A percentile compares a stretch with the other conserved stretches of the same genome.
phyloP scores from a whole-genome alignment of 768 basidiomycete species.

The Termitomyces sp. region DNA sequence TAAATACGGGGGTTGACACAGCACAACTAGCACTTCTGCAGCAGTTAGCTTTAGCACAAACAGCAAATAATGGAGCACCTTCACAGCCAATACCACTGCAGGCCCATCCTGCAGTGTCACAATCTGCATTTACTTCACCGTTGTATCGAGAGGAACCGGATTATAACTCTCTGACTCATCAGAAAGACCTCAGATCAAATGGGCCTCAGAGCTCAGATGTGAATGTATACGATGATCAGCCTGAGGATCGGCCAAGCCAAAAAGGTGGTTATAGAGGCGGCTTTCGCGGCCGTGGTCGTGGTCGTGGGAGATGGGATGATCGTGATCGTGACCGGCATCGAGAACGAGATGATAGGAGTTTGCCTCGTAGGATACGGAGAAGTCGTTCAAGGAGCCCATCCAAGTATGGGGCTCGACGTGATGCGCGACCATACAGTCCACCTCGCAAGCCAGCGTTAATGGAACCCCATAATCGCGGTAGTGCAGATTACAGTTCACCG shows the following conservation, averaged over 20 bases:
- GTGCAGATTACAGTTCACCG: slow-evolving; percentile 13
- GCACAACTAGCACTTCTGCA: slow-evolving; percentile 69
- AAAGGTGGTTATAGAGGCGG: slow-evolving; percentile 53
- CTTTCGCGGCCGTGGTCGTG: slow-evolving; percentile 48
- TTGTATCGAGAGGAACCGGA: slow-evolving; percentile 37
- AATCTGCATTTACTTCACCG: slow-evolving; percentile 24
- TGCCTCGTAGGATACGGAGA: slow-evolving; percentile 38
- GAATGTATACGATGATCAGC: slow-evolving; percentile 41
- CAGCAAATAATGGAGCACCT: slow-evolving; percentile 34
- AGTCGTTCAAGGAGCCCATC: slow-evolving; percentile 76
- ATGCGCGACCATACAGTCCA: slow-evolving; percentile 55
- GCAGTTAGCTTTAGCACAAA: slow-evolving; percentile 69
- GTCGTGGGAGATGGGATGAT: slow-evolving; percentile 52
- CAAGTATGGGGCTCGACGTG: slow-evolving; percentile 46
- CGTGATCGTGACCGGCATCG: slow-evolving; percentile 50
- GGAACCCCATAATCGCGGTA: slow-evolving; percentile 18
- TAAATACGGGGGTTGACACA: slow-evolving; percentile 49
- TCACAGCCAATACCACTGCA: slow-evolving; percentile 24
- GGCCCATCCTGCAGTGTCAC: slow-evolving; percentile 26
- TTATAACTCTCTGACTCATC: slow-evolving; percentile 20
- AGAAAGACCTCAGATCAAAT: slow-evolving; percentile 38
- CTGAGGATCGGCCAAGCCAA: slow-evolving; percentile 41
- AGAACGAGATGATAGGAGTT: slow-evolving; percentile 38
- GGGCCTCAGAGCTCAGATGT: slow-evolving; percentile 46
- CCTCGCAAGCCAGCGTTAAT: slow-evolving; percentile 37